Base-by-base conservation (phyloP, 352 stramenopile genomes). In the Thraustotheca clavata region DNA sequence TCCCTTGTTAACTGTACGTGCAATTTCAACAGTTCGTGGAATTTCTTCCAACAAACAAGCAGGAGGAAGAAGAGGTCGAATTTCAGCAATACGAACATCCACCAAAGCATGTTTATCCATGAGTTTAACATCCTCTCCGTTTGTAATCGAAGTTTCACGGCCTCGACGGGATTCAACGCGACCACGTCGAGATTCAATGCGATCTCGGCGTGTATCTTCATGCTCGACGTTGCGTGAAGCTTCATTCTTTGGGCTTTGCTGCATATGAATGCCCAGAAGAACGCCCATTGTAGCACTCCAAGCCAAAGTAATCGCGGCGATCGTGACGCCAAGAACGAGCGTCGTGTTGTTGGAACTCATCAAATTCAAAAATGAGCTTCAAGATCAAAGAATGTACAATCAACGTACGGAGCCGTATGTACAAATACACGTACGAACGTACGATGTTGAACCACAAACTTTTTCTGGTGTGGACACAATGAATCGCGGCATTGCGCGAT, bases 21-120 rank as follows among this genome's bases (percentile, higher is more conserved):
- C 77, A 57, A 91, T 90, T 73, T 88, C 88, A 46, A 67, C 73
- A 20, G 74, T 84, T 9, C 91, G 72, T 34, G 85, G 82, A 49
- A 95, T 89, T 76, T 95, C 85, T 59, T 95, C 87, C 26, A 82
- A 70, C 35, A 95, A 60, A 61, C 86, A 89, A 57, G 87, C 87
- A 0, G 87, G 87, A n/a, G 87, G 83, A 55, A 95, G 84, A 29
- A 95, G 77, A 67, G 87, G 87, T 0, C 83, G 85, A 48, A 95
- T 92, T 52, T 77, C 80, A 39, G 77, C 80, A 67, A 95, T 93
- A 69, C 86, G 86, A 67, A 94, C 85, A 68, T 95, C 86, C 60
- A 93, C 75, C 35, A 95, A 89, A 4, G 80, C 74, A 49, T 89
- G 82, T 71, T 87, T 91, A 73, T 94, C 85, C 66, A 79, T 78